Conservation (phyloP, 2,329 filamentous ascomycete species). For the Aspergillus brasiliensis region DNA sequence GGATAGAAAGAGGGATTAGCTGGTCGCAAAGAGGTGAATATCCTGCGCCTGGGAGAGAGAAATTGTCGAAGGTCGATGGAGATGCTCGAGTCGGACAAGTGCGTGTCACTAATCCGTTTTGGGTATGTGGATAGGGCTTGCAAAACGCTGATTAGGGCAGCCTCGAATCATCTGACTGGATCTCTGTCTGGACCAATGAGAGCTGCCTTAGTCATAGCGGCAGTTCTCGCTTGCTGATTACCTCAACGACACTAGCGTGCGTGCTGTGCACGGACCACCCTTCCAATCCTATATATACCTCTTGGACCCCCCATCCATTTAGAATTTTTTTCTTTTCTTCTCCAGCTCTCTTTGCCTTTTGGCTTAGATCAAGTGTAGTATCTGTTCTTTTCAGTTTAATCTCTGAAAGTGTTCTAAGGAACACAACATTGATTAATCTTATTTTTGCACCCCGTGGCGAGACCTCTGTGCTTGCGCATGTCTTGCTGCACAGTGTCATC, state of each 20-base stretch:
- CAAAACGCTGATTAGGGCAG: constrained; percentile 23
- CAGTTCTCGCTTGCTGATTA: constrained; percentile 15
- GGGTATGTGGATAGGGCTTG: constrained; percentile 12
- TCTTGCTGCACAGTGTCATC: constrained; percentile 68
- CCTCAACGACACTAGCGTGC: constrained; percentile 21
- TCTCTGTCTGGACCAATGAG: not conserved
- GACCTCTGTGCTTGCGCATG: constrained; percentile 75
- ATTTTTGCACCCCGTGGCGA: constrained; percentile 66
- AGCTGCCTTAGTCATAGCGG: not conserved
- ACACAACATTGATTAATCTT: constrained; percentile 76
- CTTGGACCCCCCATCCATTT: constrained; percentile 26
- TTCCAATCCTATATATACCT: constrained; percentile 33
- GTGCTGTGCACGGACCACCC: constrained; percentile 24
- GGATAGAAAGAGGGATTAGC: constrained; percentile 28
- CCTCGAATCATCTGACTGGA: constrained; percentile 12
- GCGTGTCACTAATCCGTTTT: constrained; percentile 29
- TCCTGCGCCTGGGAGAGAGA: constrained; percentile 69
- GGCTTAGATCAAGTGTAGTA: constrained; percentile 93
- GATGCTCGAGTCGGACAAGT: constrained; percentile 33
- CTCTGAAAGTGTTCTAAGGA: constrained; percentile 79
- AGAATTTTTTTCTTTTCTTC: constrained; percentile 46
- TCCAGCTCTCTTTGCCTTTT: constrained; percentile 58
- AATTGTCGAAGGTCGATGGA: constrained; percentile 30
- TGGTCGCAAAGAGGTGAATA: constrained; percentile 81
- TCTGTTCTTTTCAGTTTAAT: constrained; percentile 98